Evolutionary conservation across 164 flowering plant genomes (phyloP), one percentile per base, ranked within the genome.

Genomic region (Dillenia suffruticosa): DNA sequence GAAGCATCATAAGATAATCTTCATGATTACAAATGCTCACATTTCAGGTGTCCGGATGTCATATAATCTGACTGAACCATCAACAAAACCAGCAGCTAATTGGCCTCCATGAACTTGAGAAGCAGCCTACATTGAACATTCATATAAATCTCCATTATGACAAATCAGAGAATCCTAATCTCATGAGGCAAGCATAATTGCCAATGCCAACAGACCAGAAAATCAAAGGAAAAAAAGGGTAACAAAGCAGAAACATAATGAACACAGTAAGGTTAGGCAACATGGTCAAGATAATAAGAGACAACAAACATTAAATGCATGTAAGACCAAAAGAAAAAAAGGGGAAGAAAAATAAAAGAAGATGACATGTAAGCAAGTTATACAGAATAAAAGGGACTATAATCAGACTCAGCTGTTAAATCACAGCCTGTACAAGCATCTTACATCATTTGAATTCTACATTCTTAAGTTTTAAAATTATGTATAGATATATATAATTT

Each of bases 81-180:
- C 99, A 3, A 69, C 84, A 76, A 75, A 94, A 63, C 99, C 99
- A 72, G 96, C 92, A 13, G 84, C 93, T 66, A 89, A 67, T 71
- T 86, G 96, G 67, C 93, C 86, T n/a, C 90, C 86, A 68, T 91
- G 91, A 68, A 91, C 91, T 80, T 89, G 96, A 72, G 99, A 94
- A 75, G 96, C 95, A 76, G 96, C 74, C 99, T 94, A 51, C 71
- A 71, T 32, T 32, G 40, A 32, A 32, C 40, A 32, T 32, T 32
- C 40, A 32, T 32, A 32, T 32, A 32, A 32, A 32, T 32, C 40
- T 32, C 6, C 40, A 32, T 32, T 32, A 32, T 32, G 40, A 32
- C 40, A 32, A 32, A 32, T 4, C 6, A 32, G 6, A 32, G 40
- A 32, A 32, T 32, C 40, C 40, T n/a, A 61, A 57, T 16, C 56